Evolutionary conservation across 2,329 filamentous ascomycete species (phyloP).

Genomic region (Emmonsiellopsis sp.): DNA sequence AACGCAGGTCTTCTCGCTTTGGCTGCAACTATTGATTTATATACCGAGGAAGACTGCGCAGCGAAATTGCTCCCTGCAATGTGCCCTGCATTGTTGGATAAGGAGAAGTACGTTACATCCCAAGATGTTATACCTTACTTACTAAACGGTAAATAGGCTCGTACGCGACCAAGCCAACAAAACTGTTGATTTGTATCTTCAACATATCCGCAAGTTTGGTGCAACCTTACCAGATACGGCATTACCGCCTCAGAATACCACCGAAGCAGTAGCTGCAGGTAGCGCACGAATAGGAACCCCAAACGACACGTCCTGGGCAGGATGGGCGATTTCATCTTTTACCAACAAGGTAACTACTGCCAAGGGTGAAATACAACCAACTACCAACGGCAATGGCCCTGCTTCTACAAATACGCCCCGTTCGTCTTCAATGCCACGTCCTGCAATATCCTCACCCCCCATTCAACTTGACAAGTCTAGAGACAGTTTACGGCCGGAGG

Average conservation of each 20-base stretch:
- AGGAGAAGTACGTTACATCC: conserved; percentile 58
- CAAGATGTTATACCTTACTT: background rate
- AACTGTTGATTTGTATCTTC: conserved; percentile 75
- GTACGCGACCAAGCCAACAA: conserved; percentile 87
- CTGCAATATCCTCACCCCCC: conserved; percentile 23
- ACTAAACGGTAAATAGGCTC: conserved; percentile 35
- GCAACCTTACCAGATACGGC: conserved; percentile 70
- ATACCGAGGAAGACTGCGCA: conserved; percentile 83
- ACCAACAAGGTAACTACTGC: conserved; percentile 85
- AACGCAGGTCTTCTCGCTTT: conserved; percentile 83
- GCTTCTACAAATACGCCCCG: conserved; percentile 34
- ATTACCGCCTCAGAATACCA: conserved; percentile 41
- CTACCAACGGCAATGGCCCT: conserved; percentile 26
- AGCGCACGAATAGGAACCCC: conserved; percentile 72
- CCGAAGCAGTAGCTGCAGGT: conserved; percentile 31
- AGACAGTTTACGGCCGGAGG: conserved; percentile 15
- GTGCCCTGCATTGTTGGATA: conserved; percentile 79
- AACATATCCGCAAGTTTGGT: conserved; percentile 70
- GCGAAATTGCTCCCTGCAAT: conserved; percentile 72
- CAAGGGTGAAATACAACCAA: conserved; percentile 72
- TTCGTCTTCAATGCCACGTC: conserved; percentile 41
- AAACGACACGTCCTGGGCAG: conserved; percentile 67
- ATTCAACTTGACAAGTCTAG: conserved; percentile 15
- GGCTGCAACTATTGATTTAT: conserved; percentile 74
- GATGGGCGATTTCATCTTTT: conserved; percentile 97